Conservation (phyloP, 75 land plant species). For the Chamaecyparis obtusa region DNA sequence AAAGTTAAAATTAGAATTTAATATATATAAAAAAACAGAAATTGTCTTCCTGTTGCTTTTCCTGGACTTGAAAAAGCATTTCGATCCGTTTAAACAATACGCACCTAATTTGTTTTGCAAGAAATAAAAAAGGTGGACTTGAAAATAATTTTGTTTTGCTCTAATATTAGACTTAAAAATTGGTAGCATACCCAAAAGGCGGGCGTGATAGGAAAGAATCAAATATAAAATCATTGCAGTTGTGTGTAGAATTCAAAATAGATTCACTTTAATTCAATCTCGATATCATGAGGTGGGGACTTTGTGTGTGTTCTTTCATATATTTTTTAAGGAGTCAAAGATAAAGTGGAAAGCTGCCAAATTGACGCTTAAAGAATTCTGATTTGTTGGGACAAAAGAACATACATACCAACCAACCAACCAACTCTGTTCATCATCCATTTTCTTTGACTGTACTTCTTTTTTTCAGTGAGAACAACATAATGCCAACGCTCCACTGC, state of each 20-base stretch:
- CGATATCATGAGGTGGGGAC: background rate
- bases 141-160: background rate
- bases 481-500: background rate
- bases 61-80: constrained; percentile 7
- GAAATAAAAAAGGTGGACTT: background rate
- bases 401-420: constrained; percentile 1
- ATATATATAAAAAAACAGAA: background rate
- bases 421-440: background rate
- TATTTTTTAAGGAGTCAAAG: background rate
- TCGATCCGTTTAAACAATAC: background rate
- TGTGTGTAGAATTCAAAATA: constrained; percentile 12
- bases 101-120: background rate
- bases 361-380: background rate
- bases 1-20: background rate
- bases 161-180: background rate
- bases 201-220: background rate
- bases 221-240: constrained; percentile 1
- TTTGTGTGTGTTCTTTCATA: background rate
- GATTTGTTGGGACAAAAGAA: background rate
- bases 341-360: background rate
- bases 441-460: background rate
- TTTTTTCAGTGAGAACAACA: background rate
- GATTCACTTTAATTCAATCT: background rate
- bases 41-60: background rate
- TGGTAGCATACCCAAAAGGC: background rate